Conservation (phyloP, 345 rosid species). For the Odontarrhena argentea region DNA sequence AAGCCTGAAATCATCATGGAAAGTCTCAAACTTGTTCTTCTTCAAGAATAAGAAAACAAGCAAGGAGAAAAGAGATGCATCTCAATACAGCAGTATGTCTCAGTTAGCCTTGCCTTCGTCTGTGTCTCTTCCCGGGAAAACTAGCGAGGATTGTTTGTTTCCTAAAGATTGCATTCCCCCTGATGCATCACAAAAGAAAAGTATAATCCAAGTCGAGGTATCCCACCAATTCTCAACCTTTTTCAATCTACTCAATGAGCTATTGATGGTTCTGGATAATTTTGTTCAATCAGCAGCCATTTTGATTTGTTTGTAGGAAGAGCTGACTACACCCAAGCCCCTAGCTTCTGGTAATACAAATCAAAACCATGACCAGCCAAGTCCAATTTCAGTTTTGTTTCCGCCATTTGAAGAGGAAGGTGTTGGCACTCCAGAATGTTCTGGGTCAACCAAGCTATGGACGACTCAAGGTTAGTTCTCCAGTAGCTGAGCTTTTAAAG, state of each 20-base stretch:
- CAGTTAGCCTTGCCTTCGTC: constrained; percentile 38
- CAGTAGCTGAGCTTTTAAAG: constrained; percentile 12
- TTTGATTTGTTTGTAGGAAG: constrained; percentile 55
- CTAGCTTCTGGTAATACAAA: constrained; percentile 46
- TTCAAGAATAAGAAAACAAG: constrained; percentile 65
- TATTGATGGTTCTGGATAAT: constrained; percentile 3
- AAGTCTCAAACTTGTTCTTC: constrained; percentile 83
- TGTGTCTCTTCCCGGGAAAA: constrained; percentile 40
- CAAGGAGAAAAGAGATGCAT: constrained; percentile 58
- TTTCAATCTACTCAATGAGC: not conserved
- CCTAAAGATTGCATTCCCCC: constrained; percentile 36
- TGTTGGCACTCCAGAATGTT: constrained; percentile 45
- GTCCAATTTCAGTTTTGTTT: constrained; percentile 88
- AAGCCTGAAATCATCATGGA: constrained; percentile 66
- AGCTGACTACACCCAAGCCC: constrained; percentile 49
- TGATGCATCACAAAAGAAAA: constrained; percentile 40
- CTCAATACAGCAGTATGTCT: constrained; percentile 38
- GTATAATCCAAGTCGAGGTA: constrained; percentile 61
- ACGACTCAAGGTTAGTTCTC: constrained; percentile 45
- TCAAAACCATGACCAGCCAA: constrained; percentile 85
- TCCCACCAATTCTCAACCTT: constrained; percentile 13
- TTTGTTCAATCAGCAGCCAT: constrained; percentile 19
- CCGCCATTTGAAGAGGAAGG: constrained; percentile 77
- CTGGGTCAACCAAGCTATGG: constrained; percentile 47
- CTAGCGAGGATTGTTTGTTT: constrained; percentile 21